Evolutionary conservation across 306 rosid species (phyloP).

Genomic region (Rubus idaeus): DNA sequence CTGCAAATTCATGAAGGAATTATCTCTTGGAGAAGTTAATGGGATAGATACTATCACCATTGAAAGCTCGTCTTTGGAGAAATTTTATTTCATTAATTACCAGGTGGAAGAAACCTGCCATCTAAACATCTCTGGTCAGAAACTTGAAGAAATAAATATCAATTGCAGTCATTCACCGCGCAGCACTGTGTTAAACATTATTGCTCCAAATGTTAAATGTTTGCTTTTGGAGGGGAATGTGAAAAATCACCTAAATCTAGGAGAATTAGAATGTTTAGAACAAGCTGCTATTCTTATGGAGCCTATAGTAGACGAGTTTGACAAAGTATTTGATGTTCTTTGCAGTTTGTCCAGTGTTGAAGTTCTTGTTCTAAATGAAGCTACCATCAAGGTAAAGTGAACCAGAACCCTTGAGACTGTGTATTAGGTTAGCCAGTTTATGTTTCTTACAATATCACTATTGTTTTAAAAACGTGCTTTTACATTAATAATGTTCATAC

Average conservation of each 20-base stretch:
- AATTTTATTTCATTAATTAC: background rate
- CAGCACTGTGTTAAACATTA: background rate
- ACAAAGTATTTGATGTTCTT: background rate
- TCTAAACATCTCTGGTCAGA: background rate
- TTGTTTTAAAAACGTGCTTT: background rate
- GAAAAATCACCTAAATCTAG: background rate
- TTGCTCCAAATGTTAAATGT: background rate
- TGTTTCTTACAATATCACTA: background rate
- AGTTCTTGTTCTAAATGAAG: constrained; percentile 1
- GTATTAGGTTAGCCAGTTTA: background rate
- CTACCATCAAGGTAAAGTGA: constrained; percentile 1
- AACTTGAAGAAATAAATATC: background rate
- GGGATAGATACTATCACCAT: background rate
- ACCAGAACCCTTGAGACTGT: background rate
- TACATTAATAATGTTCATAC: background rate
- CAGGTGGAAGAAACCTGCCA: background rate
- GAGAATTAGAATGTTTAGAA: background rate
- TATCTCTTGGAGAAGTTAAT: background rate
- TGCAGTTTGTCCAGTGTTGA: background rate
- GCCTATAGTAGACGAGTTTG: background rate
- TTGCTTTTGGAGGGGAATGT: constrained; percentile 3
- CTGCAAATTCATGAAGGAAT: constrained; percentile 4
- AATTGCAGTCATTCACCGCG: background rate
- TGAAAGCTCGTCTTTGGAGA: background rate
- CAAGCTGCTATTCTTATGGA: background rate